Percentiles rank a stretch among this genome's conserved stretches.
phyloP scores from a whole-genome alignment of 345 rosid genomes.

The Salix koriyanagi region DNA sequence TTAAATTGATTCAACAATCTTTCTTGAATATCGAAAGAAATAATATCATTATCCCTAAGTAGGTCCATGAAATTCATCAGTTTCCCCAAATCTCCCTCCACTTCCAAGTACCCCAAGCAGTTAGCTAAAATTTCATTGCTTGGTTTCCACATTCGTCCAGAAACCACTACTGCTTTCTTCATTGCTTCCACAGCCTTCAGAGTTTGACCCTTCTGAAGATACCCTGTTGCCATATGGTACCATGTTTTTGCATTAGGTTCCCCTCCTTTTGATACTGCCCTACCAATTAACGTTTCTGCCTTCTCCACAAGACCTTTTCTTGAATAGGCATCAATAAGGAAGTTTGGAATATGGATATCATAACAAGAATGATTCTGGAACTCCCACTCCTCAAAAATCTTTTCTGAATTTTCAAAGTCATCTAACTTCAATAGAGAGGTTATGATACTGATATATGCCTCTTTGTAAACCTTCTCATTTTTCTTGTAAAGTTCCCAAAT shows the following conservation, averaged over 20 bases:
- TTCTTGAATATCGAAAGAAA: constrained; percentile 15
- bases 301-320: constrained; percentile 32
- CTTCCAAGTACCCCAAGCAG: constrained; percentile 28
- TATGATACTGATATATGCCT: constrained; percentile 22
- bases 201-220: constrained; percentile 18
- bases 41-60: constrained; percentile 13
- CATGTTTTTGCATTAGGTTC: constrained; percentile 22
- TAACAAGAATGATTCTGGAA: not conserved
- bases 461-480: constrained; percentile 10
- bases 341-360: constrained; percentile 29
- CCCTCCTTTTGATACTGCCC: constrained; percentile 20
- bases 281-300: constrained; percentile 23
- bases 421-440: constrained; percentile 34
- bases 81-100: constrained; percentile 15
- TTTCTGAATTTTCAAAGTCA: constrained; percentile 42
- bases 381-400: constrained; percentile 40
- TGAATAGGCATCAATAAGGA: constrained; percentile 26
- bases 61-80: constrained; percentile 21
- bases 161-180: constrained; percentile 28
- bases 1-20: constrained; percentile 17
- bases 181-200: constrained; percentile 26
- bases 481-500: constrained; percentile 37
- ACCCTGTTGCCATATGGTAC: constrained; percentile 25
- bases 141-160: constrained; percentile 16
- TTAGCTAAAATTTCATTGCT: constrained; percentile 10